Percentiles rank a stretch among this genome's conserved stretches.
Conservation (phyloP, 305 asterid genomes). For the Euphrasia arctica region DNA sequence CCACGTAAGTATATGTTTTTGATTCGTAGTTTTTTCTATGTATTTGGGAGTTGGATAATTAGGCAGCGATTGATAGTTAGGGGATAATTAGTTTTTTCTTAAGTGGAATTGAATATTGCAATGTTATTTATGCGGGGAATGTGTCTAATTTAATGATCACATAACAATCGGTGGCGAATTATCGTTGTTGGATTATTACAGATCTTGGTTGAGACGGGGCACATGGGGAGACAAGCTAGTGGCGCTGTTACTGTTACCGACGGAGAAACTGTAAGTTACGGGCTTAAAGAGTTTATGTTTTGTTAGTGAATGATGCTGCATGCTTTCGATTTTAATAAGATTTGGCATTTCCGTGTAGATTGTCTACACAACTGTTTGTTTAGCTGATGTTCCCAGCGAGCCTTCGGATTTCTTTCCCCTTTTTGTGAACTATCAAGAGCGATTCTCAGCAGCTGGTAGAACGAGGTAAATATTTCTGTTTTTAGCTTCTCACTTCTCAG, state of each 20-base stretch:
- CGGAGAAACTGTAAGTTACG: slow-evolving; percentile 91
- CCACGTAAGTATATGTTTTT: slow-evolving; percentile 46
- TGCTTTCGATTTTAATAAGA: slow-evolving; percentile 22
- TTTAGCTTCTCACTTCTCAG: slow-evolving; percentile 14
- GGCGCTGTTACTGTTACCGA: slow-evolving; percentile 90
- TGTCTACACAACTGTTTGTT: slow-evolving; percentile 86
- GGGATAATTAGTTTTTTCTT: slow-evolving; percentile 3
- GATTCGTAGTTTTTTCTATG: not conserved
- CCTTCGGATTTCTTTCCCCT: slow-evolving; percentile 98
- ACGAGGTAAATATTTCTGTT: slow-evolving; percentile 53
- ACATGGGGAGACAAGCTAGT: slow-evolving; percentile 97
- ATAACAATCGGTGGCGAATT: not conserved
- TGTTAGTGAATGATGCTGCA: not conserved
- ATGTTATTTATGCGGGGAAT: not conserved
- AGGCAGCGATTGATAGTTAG: slow-evolving; percentile 14
- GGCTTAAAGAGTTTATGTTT: slow-evolving; percentile 20
- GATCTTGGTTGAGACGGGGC: slow-evolving; percentile 94
- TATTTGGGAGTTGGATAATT: slow-evolving; percentile 8
- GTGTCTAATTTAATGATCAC: slow-evolving; percentile 8
- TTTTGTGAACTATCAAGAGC: slow-evolving; percentile 90
- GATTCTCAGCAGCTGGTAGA: slow-evolving; percentile 96
- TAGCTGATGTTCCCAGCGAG: slow-evolving; percentile 87
- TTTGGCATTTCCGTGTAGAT: slow-evolving; percentile 47
- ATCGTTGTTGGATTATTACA: slow-evolving; percentile 31
- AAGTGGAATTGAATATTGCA: not conserved